These are phyloP conservation scores for Cercophora samala DNA, from an alignment of 495 filamentous ascomycete genomes.

Conservation along the genomic window DNA sequence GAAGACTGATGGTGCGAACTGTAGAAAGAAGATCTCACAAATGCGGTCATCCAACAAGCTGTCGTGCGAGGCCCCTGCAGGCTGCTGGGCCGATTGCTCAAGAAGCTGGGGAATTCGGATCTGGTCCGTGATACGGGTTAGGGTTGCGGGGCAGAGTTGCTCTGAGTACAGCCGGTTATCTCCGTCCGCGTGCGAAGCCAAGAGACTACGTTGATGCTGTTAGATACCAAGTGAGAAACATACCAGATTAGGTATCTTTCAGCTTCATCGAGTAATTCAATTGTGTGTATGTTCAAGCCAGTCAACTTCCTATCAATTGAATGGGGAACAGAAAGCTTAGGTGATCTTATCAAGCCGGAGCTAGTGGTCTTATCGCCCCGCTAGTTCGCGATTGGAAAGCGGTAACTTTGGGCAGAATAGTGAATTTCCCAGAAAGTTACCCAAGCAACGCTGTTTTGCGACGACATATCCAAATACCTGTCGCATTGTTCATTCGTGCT, in stretches of 20 bases:
- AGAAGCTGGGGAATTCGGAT: neutral
- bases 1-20: neutral
- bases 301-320: neutral
- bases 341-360: neutral
- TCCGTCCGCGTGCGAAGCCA: neutral
- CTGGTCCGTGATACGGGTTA: neutral
- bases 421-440: constrained; percentile 22
- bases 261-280: neutral
- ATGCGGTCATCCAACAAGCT: neutral
- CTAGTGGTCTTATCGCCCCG: constrained; percentile 13
- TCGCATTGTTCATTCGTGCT: neutral
- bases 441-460: neutral
- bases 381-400: constrained; percentile 25
- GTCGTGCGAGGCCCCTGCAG: neutral
- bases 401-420: constrained; percentile 26
- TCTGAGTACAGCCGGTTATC: neutral
- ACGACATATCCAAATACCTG: neutral
- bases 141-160: neutral
- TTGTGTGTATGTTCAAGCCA: neutral
- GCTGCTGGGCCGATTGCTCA: neutral
- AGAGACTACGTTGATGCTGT: neutral
- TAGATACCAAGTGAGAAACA: neutral
- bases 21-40: neutral
- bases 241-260: neutral
- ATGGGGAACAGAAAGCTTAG: neutral